A percentile compares a stretch with the other conserved stretches of the same genome.
These are phyloP conservation scores for Pyrenophora graminea DNA, from an alignment of 2,329 filamentous ascomycete species.

Conservation along the genomic window DNA sequence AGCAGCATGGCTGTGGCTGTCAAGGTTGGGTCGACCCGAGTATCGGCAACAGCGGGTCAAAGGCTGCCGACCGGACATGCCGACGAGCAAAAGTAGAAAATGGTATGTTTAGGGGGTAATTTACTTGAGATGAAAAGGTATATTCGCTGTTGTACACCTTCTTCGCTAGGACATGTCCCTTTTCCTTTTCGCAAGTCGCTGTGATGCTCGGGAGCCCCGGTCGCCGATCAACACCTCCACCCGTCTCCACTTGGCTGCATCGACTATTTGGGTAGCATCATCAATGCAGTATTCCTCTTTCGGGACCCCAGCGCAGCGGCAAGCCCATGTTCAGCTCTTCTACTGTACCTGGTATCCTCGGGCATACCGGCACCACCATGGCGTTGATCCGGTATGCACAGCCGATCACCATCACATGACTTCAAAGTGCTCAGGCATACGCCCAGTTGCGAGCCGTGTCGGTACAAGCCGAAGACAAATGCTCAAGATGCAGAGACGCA, in stretches of 20 bases:
- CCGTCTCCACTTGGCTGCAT: not conserved
- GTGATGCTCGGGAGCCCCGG: not conserved
- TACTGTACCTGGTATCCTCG: not conserved
- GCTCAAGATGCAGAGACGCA: no score
- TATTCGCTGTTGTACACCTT: not conserved
- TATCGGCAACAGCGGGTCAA: not conserved
- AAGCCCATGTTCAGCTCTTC: not conserved
- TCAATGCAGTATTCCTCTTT: constrained; percentile 4
- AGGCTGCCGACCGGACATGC: not conserved
- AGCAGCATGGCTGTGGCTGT: not conserved
- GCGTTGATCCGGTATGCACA: not conserved
- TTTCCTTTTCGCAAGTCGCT: constrained; percentile 2
- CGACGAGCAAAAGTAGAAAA: no score
- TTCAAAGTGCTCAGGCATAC: no score
- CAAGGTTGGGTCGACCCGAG: no score
- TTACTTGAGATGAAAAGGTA: not conserved
- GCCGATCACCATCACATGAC: no score
- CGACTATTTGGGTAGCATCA: not conserved
- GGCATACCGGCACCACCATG: not conserved
- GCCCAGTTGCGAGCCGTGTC: no score
- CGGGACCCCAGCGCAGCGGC: not conserved
- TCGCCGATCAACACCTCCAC: constrained; percentile 5
- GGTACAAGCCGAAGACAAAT: no score
- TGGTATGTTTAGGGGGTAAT: no score
- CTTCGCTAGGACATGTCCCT: not conserved